Conservation (phyloP, 2,329 filamentous ascomycete species). For the Chaetothyriales sp. region DNA sequence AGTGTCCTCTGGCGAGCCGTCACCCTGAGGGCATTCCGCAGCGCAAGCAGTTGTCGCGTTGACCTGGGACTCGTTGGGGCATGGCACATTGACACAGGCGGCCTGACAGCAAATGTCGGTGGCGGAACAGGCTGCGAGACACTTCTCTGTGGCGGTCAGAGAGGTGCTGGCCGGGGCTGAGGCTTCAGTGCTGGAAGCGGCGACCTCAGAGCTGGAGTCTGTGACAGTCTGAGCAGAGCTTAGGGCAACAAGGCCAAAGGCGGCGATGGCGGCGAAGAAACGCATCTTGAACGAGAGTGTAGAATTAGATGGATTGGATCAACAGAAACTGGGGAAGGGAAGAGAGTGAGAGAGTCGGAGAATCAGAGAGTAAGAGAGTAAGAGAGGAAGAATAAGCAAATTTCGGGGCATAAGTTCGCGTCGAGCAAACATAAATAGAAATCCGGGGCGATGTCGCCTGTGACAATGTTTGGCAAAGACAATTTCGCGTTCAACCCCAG, state of each 20-base stretch:
- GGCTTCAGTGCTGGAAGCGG: conserved; percentile 16
- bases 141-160: conserved; percentile 22
- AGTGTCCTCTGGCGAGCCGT: conserved; percentile 32
- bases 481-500: not conserved
- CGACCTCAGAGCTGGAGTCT: conserved; percentile 1
- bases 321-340: not conserved
- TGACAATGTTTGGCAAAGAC: not conserved
- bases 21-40: conserved; percentile 38
- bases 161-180: conserved; percentile 21
- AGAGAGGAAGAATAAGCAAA: not conserved
- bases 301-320: not conserved
- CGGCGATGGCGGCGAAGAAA: conserved; percentile 11
- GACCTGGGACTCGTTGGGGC: conserved; percentile 35
- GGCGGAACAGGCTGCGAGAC: conserved; percentile 24
- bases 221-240: conserved; percentile 26
- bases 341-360: too few relatives aligned
- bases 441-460: not conserved
- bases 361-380: not conserved
- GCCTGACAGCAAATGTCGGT: conserved; percentile 38
- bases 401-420: not conserved
- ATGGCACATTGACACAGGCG: conserved; percentile 36
- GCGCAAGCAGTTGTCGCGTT: conserved; percentile 39
- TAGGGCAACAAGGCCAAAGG: conserved; percentile 29
- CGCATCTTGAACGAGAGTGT: conserved; percentile 10
- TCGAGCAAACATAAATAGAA: not conserved